Base-by-base conservation (phyloP, 2,329 filamentous ascomycete genomes). In the Colletotrichum godetiae region DNA sequence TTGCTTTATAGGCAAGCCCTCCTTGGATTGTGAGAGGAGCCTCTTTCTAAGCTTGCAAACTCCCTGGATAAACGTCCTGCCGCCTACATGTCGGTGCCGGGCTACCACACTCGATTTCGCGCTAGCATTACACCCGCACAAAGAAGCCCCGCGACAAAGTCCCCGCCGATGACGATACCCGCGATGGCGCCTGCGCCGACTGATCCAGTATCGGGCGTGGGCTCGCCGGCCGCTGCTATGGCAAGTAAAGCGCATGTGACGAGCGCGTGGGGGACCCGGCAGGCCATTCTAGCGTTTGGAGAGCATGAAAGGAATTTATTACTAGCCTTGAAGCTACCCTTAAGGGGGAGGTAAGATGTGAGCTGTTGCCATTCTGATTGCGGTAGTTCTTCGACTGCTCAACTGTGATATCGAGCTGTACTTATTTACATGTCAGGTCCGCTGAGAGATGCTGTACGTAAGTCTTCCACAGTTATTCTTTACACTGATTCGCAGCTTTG, bases 151-250 rank as follows among this genome's bases (percentile, higher is more conserved):
- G 53, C 15, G 6, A 62, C 22, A 4, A 11, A 61, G 12, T 55
- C n/a, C 12, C 57, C 19, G 7, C 57, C 66, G 19, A 68, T 24
- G 12, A 68, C 66, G 7, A 62, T 68, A 42, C 66, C 66, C 15
- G 31, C 66, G 37, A 62, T 53, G 6, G 42, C 7, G 5, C 57
- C 66, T n/a, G 15, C 29, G 37, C 46, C 49, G 6, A 62, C 15
- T 7, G n/a, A 55, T 35, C 42, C 66, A 19, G 66, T 42, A 22
- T 42, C 24, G 4, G 62, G 62, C 0, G n/a, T 42, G 42, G 29
- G 29, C 35, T 65, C 61, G 19, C 42, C 67, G 12, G 46, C 13
- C 4, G 53, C 55, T n/a, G 19, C 53, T 2, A 22, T 53, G n/a
- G 24, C 42, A 2, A 55, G 27, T 10, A 70, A 31, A 29, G 37